A percentile compares a stretch with the other conserved stretches of the same genome.
Conservation (phyloP, 2,329 filamentous ascomycete genomes). For the Pseudocercospora crystallina region DNA sequence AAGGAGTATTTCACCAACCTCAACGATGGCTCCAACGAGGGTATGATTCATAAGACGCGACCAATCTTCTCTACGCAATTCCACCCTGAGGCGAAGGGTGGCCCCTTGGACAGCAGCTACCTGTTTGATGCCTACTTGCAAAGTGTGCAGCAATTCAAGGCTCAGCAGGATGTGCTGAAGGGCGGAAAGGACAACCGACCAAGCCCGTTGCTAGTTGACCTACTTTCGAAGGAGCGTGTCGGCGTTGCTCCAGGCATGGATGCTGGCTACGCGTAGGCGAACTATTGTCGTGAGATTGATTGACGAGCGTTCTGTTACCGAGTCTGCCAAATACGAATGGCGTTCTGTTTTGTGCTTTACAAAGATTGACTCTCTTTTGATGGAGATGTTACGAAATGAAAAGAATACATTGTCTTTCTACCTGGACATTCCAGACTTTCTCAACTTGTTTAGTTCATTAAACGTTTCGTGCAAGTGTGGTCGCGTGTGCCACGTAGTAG, state of each 20-base stretch:
- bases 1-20: constrained; percentile 99
- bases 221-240: constrained; percentile 90
- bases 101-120: constrained; percentile 92
- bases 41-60: constrained; percentile 91
- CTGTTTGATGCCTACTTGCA: constrained; percentile 96
- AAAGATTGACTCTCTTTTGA: background rate
- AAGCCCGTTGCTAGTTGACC: constrained; percentile 81
- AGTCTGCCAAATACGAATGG: background rate
- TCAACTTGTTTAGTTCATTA: background rate
- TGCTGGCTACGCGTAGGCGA: background rate
- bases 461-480: background rate
- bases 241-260: constrained; percentile 60
- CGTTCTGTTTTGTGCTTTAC: background rate
- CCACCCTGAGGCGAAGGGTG: constrained; percentile 97
- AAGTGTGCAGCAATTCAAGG: constrained; percentile 86
- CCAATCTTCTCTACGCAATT: constrained; percentile 99
- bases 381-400: background rate
- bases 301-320: constrained; percentile 3
- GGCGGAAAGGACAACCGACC: constrained; percentile 81
- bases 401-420: background rate
- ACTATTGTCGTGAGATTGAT: background rate
- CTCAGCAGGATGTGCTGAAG: constrained; percentile 68
- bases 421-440: too few species aligned
- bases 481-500: too few species aligned
- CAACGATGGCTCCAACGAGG: constrained; percentile 96